A percentile compares a stretch with the other conserved stretches of the same genome.
phyloP scores from a whole-genome alignment of 306 rosid species.

The Hippophae gyantsensis region DNA sequence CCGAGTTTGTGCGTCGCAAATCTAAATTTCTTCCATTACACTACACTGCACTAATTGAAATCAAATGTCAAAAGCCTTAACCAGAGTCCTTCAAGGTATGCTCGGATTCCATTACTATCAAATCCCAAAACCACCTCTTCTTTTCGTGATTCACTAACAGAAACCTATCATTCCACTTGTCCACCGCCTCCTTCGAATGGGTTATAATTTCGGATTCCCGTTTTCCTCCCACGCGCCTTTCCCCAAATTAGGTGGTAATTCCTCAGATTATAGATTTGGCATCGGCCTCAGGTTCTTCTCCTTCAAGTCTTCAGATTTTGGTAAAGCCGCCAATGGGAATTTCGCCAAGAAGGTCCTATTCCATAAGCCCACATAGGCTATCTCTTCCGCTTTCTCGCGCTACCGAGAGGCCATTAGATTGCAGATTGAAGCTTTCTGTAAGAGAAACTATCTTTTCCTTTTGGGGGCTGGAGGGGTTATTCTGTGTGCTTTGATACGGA shows the following conservation, averaged over 20 bases:
- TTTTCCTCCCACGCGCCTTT: conserved; percentile 20
- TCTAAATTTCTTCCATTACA: neutral
- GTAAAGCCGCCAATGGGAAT: conserved; percentile 19
- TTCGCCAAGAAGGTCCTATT: conserved; percentile 37
- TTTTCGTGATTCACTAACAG: conserved; percentile 3
- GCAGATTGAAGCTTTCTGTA: conserved; percentile 79
- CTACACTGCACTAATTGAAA: neutral
- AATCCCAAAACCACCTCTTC: conserved; percentile 13
- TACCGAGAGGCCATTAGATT: conserved; percentile 72
- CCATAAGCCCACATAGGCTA: conserved; percentile 47
- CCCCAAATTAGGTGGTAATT: neutral
- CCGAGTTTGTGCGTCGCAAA: too few species aligned
- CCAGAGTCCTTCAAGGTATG: conserved; percentile 41
- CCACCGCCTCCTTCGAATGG: conserved; percentile 1
- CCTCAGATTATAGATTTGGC: neutral
- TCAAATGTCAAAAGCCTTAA: conserved; percentile 22
- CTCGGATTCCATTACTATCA: conserved; percentile 33
- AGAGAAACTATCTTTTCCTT: conserved; percentile 47
- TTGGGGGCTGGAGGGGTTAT: conserved; percentile 56
- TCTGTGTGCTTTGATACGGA: conserved; percentile 64
- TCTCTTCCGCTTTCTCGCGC: conserved; percentile 46
- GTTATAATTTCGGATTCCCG: conserved; percentile 1
- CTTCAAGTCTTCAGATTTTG: conserved; percentile 20
- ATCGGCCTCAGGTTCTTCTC: conserved; percentile 47
- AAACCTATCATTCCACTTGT: conserved; percentile 20